These are phyloP conservation scores for Sherardia arvensis DNA, from an alignment of 257 asterid genomes.

Conservation along the genomic window DNA sequence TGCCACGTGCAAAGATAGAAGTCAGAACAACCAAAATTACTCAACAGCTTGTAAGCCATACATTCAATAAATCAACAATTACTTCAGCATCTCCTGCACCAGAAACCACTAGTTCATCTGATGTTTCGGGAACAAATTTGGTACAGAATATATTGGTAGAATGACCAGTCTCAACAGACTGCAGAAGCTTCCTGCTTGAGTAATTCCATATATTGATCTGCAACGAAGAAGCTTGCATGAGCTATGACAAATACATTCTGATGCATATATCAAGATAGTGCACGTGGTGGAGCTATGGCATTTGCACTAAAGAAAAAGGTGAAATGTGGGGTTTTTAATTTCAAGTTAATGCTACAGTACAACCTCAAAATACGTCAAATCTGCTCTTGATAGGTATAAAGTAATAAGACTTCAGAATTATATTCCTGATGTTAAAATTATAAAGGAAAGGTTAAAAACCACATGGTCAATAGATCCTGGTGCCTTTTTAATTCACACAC, in stretches of 20 bases:
- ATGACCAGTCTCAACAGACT: constrained; percentile 92
- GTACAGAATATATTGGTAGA: constrained; percentile 90
- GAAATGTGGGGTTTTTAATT: background rate
- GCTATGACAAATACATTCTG: background rate
- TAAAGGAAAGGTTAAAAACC: background rate
- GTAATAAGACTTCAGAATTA: background rate
- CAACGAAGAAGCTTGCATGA: constrained; percentile 11
- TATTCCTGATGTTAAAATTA: background rate
- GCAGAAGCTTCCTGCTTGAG: constrained; percentile 57
- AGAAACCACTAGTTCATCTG: constrained; percentile 87
- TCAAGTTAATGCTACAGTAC: background rate
- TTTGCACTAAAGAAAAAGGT: background rate
- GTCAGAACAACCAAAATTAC: background rate
- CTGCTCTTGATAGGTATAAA: background rate
- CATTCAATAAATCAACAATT: constrained; percentile 18
- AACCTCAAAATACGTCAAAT: background rate
- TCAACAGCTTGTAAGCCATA: constrained; percentile 2
- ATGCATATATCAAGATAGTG: background rate
- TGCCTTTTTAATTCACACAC: background rate
- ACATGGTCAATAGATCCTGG: constrained; percentile 3
- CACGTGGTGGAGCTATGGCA: too few relatives aligned
- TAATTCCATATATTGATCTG: constrained; percentile 96
- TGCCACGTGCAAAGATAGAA: constrained; percentile 24
- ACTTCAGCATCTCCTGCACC: constrained; percentile 99
- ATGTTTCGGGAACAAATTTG: constrained; percentile 90